phyloP scores from a whole-genome alignment of 2,329 filamentous ascomycete genomes.

The Penicillium concentricum region DNA sequence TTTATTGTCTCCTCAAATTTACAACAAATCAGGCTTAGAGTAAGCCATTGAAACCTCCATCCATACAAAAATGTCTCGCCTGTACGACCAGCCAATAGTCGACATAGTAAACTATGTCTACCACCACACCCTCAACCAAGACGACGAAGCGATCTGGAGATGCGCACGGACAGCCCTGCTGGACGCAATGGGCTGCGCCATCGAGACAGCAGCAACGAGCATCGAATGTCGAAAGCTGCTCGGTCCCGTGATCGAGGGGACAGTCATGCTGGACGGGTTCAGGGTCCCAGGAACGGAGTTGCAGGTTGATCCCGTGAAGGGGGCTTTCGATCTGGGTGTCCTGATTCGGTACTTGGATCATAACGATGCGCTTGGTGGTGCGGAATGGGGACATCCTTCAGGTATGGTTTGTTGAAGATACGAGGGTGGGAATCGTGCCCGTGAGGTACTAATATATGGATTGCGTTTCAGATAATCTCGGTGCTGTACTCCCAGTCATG shows the following conservation, averaged over 20 bases:
- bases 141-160: conserved; percentile 18
- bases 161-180: conserved; percentile 24
- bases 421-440: background rate
- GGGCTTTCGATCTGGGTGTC: conserved; percentile 40
- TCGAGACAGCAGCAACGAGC: conserved; percentile 25
- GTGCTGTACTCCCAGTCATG: conserved; percentile 36
- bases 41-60: background rate
- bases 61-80: conserved; percentile 24
- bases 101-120: conserved; percentile 26
- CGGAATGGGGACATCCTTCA: conserved; percentile 47
- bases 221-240: conserved; percentile 18
- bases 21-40: background rate
- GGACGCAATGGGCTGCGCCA: conserved; percentile 27
- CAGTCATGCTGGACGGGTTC: conserved; percentile 33
- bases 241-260: conserved; percentile 14
- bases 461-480: conserved; percentile 38
- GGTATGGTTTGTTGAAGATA: conserved; percentile 16
- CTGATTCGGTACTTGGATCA: conserved; percentile 45
- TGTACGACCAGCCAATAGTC: conserved; percentile 39
- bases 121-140: conserved; percentile 14
- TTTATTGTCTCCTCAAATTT: background rate
- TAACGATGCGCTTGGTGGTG: conserved; percentile 42
- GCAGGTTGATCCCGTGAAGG: conserved; percentile 39
- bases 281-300: conserved; percentile 40
- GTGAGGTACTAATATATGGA: background rate